Percentiles rank a stretch among this genome's conserved stretches.
These are phyloP conservation scores for Ceratocystis cubensis DNA, from an alignment of 2,329 filamentous ascomycete genomes.

Conservation along the genomic window DNA sequence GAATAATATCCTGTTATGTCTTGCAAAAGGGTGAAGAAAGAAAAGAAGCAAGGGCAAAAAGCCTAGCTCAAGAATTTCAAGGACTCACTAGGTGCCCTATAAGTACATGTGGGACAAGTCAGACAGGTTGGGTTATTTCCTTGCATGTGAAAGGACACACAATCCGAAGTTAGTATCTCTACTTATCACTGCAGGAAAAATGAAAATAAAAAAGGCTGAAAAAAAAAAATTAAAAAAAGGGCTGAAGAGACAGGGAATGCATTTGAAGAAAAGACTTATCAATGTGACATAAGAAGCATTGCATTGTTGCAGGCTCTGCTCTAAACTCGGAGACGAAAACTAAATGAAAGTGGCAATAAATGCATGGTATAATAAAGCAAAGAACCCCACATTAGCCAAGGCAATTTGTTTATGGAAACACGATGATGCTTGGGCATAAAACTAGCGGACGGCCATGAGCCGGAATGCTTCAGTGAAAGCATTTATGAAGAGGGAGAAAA, in stretches of 20 bases:
- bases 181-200: not conserved
- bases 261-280: not conserved
- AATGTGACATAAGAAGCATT: not conserved
- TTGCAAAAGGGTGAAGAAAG: not conserved
- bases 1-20: not conserved
- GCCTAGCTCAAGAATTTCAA: not conserved
- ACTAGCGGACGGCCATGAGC: not conserved
- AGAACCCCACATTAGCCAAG: not conserved
- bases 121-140: not conserved
- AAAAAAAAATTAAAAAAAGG: not conserved
- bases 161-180: not conserved
- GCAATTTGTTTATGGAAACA: not conserved
- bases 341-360: not conserved
- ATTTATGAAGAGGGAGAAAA: not conserved
- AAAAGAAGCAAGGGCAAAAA: not conserved
- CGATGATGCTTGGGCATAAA: conserved; percentile 1
- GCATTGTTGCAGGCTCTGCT: not conserved
- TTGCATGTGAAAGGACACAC: conserved; percentile 1
- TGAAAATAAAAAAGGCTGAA: not conserved
- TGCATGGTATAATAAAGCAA: not conserved
- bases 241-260: not conserved
- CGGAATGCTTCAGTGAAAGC: not conserved
- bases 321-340: not conserved
- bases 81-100: not conserved
- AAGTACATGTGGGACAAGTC: not conserved